A percentile compares a stretch with the other conserved stretches of the same genome.
phyloP scores from a whole-genome alignment of 2,329 filamentous ascomycete species.

The Didymella keratinophila region DNA sequence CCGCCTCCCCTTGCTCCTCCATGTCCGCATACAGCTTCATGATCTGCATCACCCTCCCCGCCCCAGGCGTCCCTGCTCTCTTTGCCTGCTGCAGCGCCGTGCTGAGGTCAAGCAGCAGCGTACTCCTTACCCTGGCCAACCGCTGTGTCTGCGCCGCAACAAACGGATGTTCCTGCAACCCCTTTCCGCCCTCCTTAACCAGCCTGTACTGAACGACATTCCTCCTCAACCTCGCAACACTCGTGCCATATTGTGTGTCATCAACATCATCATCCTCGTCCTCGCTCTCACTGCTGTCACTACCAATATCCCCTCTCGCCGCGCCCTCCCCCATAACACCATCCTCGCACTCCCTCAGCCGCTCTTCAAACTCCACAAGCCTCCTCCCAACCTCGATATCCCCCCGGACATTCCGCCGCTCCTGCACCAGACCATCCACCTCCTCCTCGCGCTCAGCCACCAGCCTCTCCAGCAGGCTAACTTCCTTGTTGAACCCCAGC shows the following conservation, averaged over 20 bases:
- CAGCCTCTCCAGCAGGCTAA: slow-evolving; percentile 73
- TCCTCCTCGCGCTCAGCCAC: slow-evolving; percentile 71
- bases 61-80: slow-evolving; percentile 48
- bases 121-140: slow-evolving; percentile 66
- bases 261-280: slow-evolving; percentile 48
- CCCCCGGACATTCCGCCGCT: slow-evolving; percentile 73
- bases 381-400: slow-evolving; percentile 68
- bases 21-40: slow-evolving; percentile 68
- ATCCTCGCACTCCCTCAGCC: slow-evolving; percentile 61
- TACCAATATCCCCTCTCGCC: slow-evolving; percentile 34
- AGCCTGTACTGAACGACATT: slow-evolving; percentile 67
- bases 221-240: slow-evolving; percentile 58
- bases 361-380: slow-evolving; percentile 72
- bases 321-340: slow-evolving; percentile 19
- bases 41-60: slow-evolving; percentile 61
- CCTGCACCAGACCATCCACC: slow-evolving; percentile 67
- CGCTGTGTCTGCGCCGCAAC: slow-evolving; percentile 64
- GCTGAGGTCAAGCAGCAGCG: slow-evolving; percentile 70
- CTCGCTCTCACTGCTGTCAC: slow-evolving; percentile 40
- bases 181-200: slow-evolving; percentile 60
- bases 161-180: slow-evolving; percentile 69
- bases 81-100: slow-evolving; percentile 67
- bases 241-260: slow-evolving; percentile 38
- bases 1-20: slow-evolving; percentile 66
- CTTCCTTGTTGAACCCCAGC: slow-evolving; percentile 82